Conservation (phyloP, 1,139 yeast species). For the Cylindricascospora bacillispora region DNA sequence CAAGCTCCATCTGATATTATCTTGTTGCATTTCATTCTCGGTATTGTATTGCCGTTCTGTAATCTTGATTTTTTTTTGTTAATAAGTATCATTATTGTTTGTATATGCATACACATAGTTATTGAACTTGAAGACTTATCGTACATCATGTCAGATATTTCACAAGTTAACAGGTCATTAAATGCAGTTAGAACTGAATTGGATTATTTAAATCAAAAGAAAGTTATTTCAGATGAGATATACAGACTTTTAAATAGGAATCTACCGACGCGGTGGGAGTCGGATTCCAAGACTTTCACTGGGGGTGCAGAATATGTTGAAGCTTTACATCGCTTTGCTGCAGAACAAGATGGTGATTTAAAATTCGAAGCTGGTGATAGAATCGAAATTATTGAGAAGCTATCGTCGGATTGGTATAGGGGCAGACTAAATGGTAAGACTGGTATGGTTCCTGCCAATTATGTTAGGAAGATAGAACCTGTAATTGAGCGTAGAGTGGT, state of each 20-base stretch:
- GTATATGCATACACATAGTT: too few relatives aligned
- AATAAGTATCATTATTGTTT: too few relatives aligned
- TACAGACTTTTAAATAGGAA: slow-evolving; percentile 38
- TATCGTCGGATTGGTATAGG: slow-evolving; percentile 81
- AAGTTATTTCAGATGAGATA: slow-evolving; percentile 51
- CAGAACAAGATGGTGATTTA: slow-evolving; percentile 60
- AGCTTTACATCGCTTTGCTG: slow-evolving; percentile 54
- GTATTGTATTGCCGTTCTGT: too few relatives aligned
- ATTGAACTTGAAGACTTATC: too few relatives aligned
- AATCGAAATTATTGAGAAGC: slow-evolving; percentile 52
- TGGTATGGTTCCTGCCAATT: slow-evolving; percentile 82
- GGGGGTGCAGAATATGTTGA: slow-evolving; percentile 31
- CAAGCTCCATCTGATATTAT: too few relatives aligned
- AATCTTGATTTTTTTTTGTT: too few relatives aligned
- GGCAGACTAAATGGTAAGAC: slow-evolving; percentile 44
- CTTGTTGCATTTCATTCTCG: too few relatives aligned
- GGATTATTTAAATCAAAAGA: slow-evolving; percentile 65
- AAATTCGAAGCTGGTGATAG: slow-evolving; percentile 48
- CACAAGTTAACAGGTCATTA: slow-evolving; percentile 65
- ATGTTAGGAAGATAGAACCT: slow-evolving; percentile 34
- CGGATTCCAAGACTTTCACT: slow-evolving; percentile 8
- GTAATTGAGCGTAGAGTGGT: slow-evolving; percentile 22
- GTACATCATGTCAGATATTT: too few relatives aligned
- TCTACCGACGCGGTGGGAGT: slow-evolving; percentile 47
- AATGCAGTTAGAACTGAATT: slow-evolving; percentile 61